Base-by-base conservation (phyloP, 192 early-diverging fungal genomes). In the Mortierella antarctica region DNA sequence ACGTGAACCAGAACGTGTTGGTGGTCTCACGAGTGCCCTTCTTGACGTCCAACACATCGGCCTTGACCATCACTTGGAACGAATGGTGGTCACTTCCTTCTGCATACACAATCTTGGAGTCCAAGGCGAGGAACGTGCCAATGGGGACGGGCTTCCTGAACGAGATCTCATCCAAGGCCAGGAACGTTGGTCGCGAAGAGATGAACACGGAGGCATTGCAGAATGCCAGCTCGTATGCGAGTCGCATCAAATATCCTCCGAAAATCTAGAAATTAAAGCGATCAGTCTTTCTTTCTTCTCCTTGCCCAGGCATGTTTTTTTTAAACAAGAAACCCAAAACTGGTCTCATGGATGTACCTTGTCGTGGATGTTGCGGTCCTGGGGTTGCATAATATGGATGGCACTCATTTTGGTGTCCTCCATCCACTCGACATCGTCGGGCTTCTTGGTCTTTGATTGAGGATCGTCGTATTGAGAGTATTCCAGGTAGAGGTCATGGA, bases 1-100 rank as follows among this genome's bases (percentile, higher is more conserved):
- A 96, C 42, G 94, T 97, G 63, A 97, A 94, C 83, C 95, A 90
- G 65, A 98, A 98, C 0, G 89, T 88, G 82, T 98, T 97, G 50
- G 93, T 95, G n/a, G 90, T 93, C 49, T 92, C 89, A 0, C 88
- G 73, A 1, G 83, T 84, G 21, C 83, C 87, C 13, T 83, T 83
- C 57, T 83, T 69, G 42, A 93, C 86, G 75, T 96, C 90, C 52
- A 94, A 76, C 13, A 98, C 93, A 80, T 96, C 91, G 3, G 93
- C 95, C 5, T 88, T 84, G 49, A 91, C 93, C 70, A 88, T 85
- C 10, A 94, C 88, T 82, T 90, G 89, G 84, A 91, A 92, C 7
- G 86, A 86, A 50, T 83, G 80, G 62, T 91, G 85, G 6, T 68
- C 62, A 15, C 83, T 76, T 17, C 86, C 87, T 59, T 87, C 83